Evolutionary conservation across 345 rosid species (phyloP).

Genomic region (Brassica rapa): DNA sequence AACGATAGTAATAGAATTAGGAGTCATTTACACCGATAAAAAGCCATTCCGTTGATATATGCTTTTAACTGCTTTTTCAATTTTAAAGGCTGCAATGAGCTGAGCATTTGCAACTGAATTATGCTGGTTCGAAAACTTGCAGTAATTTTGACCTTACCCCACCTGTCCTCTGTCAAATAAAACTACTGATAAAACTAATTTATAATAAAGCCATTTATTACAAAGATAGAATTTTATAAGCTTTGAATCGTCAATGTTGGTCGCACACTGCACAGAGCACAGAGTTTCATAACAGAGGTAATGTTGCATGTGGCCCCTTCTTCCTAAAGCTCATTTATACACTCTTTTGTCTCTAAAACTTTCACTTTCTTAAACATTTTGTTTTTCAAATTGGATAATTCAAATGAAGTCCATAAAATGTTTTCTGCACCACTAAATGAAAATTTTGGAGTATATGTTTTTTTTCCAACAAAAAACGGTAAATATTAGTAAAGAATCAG

Average conservation of each 20-base stretch:
- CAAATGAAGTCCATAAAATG: background rate
- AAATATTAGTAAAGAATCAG: background rate
- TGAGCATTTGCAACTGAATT: constrained; percentile 8
- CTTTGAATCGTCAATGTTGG: constrained; percentile 35
- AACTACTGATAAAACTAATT: background rate
- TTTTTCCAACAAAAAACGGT: background rate
- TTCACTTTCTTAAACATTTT: background rate
- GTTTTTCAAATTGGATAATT: constrained; percentile 11
- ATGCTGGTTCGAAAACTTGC: constrained; percentile 12
- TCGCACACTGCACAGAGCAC: constrained; percentile 62
- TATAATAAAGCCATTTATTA: constrained; percentile 21
- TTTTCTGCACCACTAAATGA: background rate
- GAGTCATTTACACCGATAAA: too few relatives aligned
- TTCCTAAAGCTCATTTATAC: constrained; percentile 35
- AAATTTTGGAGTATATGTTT: background rate
- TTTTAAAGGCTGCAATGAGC: constrained; percentile 33
- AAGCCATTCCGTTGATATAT: too few relatives aligned
- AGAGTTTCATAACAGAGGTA: constrained; percentile 39
- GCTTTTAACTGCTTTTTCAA: too few relatives aligned
- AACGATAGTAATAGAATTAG: too few relatives aligned
- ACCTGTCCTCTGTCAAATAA: constrained; percentile 20
- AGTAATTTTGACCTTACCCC: constrained; percentile 34
- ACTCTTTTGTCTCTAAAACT: constrained; percentile 39
- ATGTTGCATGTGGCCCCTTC: constrained; percentile 43
- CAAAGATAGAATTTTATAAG: constrained; percentile 20